Conservation (phyloP, 1,284 basidiomycete genomes). For the Sphaerobolus stellatus region DNA sequence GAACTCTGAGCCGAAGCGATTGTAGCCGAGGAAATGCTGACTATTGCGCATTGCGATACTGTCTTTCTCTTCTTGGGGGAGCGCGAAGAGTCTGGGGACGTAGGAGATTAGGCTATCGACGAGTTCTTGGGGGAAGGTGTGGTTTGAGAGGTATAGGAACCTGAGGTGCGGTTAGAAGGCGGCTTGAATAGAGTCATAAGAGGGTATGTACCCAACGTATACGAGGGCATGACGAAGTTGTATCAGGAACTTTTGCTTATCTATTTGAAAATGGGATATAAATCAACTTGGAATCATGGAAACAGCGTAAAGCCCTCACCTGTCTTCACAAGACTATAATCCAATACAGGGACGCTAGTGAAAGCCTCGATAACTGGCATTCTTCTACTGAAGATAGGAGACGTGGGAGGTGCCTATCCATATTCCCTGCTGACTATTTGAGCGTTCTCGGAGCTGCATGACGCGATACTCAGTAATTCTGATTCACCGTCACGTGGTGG, state of each 20-base stretch:
- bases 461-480: too few species aligned
- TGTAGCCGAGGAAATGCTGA: conserved; percentile 67
- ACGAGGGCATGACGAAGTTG: conserved; percentile 62
- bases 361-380: conserved; percentile 36
- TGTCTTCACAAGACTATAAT: conserved; percentile 45
- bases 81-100: conserved; percentile 59
- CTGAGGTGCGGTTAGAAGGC: conserved; percentile 23
- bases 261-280: conserved; percentile 10
- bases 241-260: conserved; percentile 48
- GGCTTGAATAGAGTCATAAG: too few species aligned
- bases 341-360: conserved; percentile 56
- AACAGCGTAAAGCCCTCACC: not conserved
- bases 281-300: too few species aligned
- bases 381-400: too few species aligned
- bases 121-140: conserved; percentile 43
- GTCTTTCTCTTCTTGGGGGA: conserved; percentile 61
- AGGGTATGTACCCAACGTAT: conserved; percentile 45
- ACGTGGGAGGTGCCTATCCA: too few species aligned
- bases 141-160: conserved; percentile 64
- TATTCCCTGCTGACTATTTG: too few species aligned
- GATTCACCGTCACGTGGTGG: too few species aligned
- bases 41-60: conserved; percentile 60
- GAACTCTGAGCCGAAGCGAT: conserved; percentile 56
- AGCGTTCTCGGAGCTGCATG: too few species aligned
- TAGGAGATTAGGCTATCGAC: conserved; percentile 48